phyloP scores from a whole-genome alignment of 345 rosid species.

The Cardamine resedifolia region DNA sequence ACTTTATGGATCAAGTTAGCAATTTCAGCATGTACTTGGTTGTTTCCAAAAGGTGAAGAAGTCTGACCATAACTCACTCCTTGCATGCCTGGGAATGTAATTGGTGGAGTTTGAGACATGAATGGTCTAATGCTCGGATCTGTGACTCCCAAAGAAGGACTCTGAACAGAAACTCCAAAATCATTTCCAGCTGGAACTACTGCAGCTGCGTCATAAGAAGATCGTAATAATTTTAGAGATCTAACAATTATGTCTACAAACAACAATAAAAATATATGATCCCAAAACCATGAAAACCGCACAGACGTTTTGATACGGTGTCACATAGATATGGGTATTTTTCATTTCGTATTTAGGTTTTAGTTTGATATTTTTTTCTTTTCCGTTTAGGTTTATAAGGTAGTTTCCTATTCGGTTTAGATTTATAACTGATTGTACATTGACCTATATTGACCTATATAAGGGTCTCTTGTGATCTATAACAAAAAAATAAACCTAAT shows the following conservation, averaged over 20 bases:
- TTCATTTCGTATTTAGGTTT: too few species aligned
- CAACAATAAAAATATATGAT: too few species aligned
- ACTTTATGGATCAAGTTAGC: constrained; percentile 71
- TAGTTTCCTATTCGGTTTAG: too few species aligned
- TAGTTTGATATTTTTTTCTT: too few species aligned
- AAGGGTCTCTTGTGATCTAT: too few species aligned
- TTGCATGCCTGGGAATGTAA: constrained; percentile 51
- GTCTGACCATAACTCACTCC: constrained; percentile 53
- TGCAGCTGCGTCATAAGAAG: constrained; percentile 31
- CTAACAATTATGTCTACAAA: background rate
- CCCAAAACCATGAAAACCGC: background rate
- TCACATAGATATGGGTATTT: too few species aligned
- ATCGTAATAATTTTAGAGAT: constrained; percentile 2
- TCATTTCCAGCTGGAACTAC: constrained; percentile 57
- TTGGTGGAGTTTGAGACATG: constrained; percentile 51
- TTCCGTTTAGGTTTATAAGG: too few species aligned
- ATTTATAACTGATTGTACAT: too few species aligned
- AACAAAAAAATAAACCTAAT: too few species aligned
- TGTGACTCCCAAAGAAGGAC: constrained; percentile 52
- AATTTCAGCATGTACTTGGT: constrained; percentile 68
- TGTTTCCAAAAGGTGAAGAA: constrained; percentile 49
- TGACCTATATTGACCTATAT: too few species aligned
- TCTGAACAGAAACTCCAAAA: constrained; percentile 45
- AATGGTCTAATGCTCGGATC: constrained; percentile 61
- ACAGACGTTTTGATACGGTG: background rate